These are phyloP conservation scores for Spizellomyces punctatus DNA, from an alignment of 192 early-diverging fungal genomes.

Conservation along the genomic window DNA sequence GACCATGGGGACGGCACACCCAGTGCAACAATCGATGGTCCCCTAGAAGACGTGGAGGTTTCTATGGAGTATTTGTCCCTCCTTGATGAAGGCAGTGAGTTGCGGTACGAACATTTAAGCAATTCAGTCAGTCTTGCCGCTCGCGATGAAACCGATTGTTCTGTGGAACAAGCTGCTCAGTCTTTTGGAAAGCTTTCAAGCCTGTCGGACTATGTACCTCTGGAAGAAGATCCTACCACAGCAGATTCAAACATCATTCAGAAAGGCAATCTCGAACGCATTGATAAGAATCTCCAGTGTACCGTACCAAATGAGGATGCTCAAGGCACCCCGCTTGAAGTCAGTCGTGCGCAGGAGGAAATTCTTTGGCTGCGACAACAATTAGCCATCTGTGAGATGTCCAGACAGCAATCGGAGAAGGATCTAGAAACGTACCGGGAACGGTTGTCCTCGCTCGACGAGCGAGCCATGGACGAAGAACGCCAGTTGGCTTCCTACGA, in stretches of 20 bases:
- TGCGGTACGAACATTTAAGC: background rate
- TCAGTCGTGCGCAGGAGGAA: background rate
- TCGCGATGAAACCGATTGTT: background rate
- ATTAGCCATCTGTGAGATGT: background rate
- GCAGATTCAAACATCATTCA: background rate
- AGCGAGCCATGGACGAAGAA: background rate
- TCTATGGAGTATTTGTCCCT: background rate
- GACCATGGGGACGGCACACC: background rate
- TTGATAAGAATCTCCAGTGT: no score
- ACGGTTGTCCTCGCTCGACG: background rate
- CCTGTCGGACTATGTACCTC: background rate
- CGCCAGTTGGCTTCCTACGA: background rate
- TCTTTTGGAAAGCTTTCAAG: background rate
- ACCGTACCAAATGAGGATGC: background rate
- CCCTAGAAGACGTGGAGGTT: background rate
- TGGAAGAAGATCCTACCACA: background rate
- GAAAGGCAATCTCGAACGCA: no score
- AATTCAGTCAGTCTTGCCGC: background rate
- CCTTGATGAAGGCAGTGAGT: background rate
- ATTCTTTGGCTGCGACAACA: background rate
- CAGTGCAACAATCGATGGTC: background rate
- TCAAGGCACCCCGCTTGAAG: background rate
- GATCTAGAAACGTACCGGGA: background rate
- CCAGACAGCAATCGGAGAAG: background rate
- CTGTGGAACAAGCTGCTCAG: background rate